Base-by-base conservation (phyloP, 2,329 filamentous ascomycete genomes). In the Sporothrix schenckii region DNA sequence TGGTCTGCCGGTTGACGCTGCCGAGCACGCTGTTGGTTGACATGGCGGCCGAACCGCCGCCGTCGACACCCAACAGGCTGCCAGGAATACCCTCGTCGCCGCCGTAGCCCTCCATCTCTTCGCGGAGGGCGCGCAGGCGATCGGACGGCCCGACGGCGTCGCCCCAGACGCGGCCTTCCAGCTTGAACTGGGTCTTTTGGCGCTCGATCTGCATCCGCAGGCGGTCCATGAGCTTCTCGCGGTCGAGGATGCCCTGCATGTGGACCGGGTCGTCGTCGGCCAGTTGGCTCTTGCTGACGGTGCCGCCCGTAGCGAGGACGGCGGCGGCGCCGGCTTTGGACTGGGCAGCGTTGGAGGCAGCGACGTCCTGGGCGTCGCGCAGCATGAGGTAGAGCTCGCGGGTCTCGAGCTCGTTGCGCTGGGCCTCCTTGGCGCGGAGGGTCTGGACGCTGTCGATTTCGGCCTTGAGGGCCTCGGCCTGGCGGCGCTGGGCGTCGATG, bases 381-480 rank as follows among this genome's bases (percentile, higher is more conserved):
- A 99, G 90, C 95, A 99, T 99, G 70, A 99, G 90, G 80, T 98
- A 99, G 27, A 99, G 83, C 80, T 99, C 95, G 82, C 95, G 87
- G 1, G 94, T 98, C 81, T 99, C 95, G 41, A 99, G 84, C 81
- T 99, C 95, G 77, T 97, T 97, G 68, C 95, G 88, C 80, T 98
- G 95, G 49, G 96, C 86, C 79, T 98, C 94, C 79, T 96, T 94
- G 21, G 92, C 91, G 72, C 94, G 88, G 73, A 97, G 83, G 16
- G 92, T 89, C 79, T 97, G 93, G 70, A 97, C 82, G 76, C 93
- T 94, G 27, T 93, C 92, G 72, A 98, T 83, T 78, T 99, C 95
- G 11, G 92, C 91, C 80, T 97, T 97, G 76, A 97, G 84, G 5
- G 91, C 88, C 73, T 97, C 94, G 7, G 91, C 92, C 78, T 97